A percentile compares a stretch with the other conserved stretches of the same genome.
Evolutionary conservation across 2,329 filamentous ascomycete species (phyloP).

Genomic region (Cladorrhinum sp.): DNA sequence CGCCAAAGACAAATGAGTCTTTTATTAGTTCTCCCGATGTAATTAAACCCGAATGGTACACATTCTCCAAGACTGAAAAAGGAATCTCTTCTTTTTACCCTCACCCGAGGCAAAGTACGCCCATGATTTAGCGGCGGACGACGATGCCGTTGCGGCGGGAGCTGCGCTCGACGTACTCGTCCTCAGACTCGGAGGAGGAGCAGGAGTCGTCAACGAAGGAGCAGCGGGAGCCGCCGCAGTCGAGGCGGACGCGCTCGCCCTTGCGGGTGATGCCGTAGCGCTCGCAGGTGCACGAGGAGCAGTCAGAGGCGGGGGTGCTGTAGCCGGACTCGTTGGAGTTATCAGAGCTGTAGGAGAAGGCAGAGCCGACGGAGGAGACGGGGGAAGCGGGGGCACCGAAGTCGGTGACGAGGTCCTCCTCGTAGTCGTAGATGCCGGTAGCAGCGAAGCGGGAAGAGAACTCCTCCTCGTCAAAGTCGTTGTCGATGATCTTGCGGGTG

Average conservation of each 20-base stretch:
- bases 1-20: not conserved
- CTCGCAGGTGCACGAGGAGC: slow-evolving; percentile 84
- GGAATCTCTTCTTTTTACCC: slow-evolving; percentile 28
- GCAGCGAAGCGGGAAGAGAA: slow-evolving; percentile 71
- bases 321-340: slow-evolving; percentile 73
- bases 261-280: slow-evolving; percentile 94
- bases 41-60: not conserved
- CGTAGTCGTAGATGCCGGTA: slow-evolving; percentile 54
- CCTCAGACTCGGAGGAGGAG: slow-evolving; percentile 63
- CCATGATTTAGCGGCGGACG: slow-evolving; percentile 40
- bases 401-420: slow-evolving; percentile 54
- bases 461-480: slow-evolving; percentile 75
- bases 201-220: slow-evolving; percentile 64
- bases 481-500: slow-evolving; percentile 80
- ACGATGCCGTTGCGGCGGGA: slow-evolving; percentile 64
- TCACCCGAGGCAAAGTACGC: slow-evolving; percentile 27
- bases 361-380: slow-evolving; percentile 65
- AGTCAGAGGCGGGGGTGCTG: slow-evolving; percentile 74
- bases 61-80: slow-evolving; percentile 8
- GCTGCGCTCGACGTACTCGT: slow-evolving; percentile 53
- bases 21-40: not conserved
- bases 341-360: slow-evolving; percentile 69
- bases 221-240: slow-evolving; percentile 87
- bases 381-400: slow-evolving; percentile 54
- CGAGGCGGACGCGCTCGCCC: slow-evolving; percentile 90